Conservation (phyloP, 2,329 filamentous ascomycete species). For the Colletotrichum tofieldiae region DNA sequence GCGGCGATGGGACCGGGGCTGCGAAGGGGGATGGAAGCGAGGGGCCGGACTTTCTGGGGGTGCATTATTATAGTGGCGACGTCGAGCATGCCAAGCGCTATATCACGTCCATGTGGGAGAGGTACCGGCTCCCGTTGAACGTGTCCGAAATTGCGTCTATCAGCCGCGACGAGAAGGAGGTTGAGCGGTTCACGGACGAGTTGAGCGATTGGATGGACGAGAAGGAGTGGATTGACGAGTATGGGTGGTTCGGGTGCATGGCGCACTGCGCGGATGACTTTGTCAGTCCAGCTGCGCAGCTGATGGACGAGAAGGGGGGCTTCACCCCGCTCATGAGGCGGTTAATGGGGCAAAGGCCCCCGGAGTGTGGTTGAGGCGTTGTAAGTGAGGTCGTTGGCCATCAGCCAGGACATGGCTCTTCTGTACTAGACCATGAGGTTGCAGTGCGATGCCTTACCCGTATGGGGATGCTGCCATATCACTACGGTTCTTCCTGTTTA, state of each 20-base stretch:
- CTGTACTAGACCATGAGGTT: too few relatives aligned
- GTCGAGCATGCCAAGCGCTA: constrained; percentile 54
- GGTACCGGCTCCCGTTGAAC: constrained; percentile 54
- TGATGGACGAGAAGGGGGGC: constrained; percentile 59
- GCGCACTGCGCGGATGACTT: constrained; percentile 58
- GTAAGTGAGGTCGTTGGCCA: too few relatives aligned
- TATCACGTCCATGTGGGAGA: constrained; percentile 53
- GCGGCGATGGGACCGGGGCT: constrained; percentile 45
- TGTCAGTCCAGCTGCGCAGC: constrained; percentile 62
- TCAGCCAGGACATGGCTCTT: too few relatives aligned
- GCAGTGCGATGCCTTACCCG: too few relatives aligned
- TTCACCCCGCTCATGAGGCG: constrained; percentile 53
- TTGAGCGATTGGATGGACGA: constrained; percentile 61
- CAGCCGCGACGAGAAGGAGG: constrained; percentile 54
- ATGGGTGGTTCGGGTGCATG: constrained; percentile 62
- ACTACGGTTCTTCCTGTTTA: too few relatives aligned
- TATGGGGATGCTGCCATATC: background rate
- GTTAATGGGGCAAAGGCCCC: constrained; percentile 25
- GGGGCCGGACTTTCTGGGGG: constrained; percentile 58
- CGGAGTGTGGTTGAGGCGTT: too few relatives aligned
- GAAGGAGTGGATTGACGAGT: constrained; percentile 59
- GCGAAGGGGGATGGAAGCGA: constrained; percentile 42
- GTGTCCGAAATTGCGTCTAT: constrained; percentile 61
- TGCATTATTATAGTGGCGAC: constrained; percentile 61
- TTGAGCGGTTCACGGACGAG: constrained; percentile 56